phyloP scores from a whole-genome alignment of 441 rosid genomes.

The Syzygium malaccense region DNA sequence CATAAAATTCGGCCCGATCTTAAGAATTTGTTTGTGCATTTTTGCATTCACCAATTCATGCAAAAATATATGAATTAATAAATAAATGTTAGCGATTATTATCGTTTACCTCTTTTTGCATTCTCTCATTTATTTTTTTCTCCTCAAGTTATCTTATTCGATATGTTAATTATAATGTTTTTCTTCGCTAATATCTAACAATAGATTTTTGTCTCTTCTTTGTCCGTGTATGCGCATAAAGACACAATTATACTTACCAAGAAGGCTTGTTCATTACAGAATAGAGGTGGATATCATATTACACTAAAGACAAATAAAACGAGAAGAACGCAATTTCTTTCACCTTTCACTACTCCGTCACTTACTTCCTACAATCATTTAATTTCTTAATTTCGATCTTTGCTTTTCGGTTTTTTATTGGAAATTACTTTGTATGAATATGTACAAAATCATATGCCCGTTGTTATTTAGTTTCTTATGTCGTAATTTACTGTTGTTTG shows the following conservation, averaged over 20 bases:
- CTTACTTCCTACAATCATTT: background rate
- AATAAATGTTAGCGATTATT: background rate
- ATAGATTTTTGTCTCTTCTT: too few species aligned
- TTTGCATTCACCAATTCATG: background rate
- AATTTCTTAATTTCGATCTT: background rate
- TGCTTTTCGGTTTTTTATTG: background rate
- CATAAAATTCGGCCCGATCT: background rate
- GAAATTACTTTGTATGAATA: too few species aligned
- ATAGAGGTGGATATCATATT: background rate
- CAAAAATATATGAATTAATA: too few species aligned
- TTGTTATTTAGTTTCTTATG: too few species aligned
- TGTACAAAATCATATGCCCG: too few species aligned
- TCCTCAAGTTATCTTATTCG: background rate
- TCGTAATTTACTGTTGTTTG: too few species aligned
- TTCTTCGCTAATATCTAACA: too few species aligned
- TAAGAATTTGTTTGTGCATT: background rate
- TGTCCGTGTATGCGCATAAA: background rate
- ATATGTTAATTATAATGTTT: too few species aligned
- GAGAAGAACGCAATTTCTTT: background rate
- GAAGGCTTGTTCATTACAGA: background rate
- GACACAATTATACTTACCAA: background rate
- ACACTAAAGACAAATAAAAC: background rate
- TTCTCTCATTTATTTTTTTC: background rate
- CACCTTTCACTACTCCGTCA: background rate
- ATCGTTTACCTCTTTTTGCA: background rate